Percentiles rank a stretch among this genome's conserved stretches.
Evolutionary conservation across 495 filamentous ascomycete genomes (phyloP).

Genomic region (Tuber microsphaerosporum): DNA sequence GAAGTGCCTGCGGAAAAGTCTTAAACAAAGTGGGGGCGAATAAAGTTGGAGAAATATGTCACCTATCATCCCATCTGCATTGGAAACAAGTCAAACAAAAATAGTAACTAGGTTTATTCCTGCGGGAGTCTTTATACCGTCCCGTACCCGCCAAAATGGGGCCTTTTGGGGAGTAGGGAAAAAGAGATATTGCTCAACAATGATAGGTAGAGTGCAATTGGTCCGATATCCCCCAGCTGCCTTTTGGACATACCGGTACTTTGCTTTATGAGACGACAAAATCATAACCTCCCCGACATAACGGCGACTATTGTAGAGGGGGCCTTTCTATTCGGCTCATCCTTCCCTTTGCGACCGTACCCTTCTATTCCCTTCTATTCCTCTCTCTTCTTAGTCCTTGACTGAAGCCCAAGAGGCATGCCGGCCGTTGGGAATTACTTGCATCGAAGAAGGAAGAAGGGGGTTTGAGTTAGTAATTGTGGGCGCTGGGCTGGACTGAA

Average conservation of each 20-base stretch:
- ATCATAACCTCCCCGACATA: not conserved
- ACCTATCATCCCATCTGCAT: constrained; percentile 7
- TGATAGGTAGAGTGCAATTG: not conserved
- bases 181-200: no score
- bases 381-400: not conserved
- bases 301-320: not conserved
- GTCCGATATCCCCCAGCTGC: not conserved
- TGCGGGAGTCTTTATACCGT: constrained; percentile 2
- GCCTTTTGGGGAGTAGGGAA: not conserved
- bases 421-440: not conserved
- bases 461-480: not conserved
- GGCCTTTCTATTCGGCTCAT: not conserved
- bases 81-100: not conserved
- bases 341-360: constrained; percentile 3
- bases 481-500: not conserved
- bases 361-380: not conserved
- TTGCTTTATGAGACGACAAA: not conserved
- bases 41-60: constrained; percentile 6
- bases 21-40: not conserved
- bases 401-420: not conserved
- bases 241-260: not conserved
- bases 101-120: not conserved
- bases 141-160: not conserved
- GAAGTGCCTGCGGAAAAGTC: constrained; percentile 1
- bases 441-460: not conserved